Evolutionary conservation across 225 moss, liverwort and hornwort genomes (phyloP).

Genomic region (Lunularia cruciata): DNA sequence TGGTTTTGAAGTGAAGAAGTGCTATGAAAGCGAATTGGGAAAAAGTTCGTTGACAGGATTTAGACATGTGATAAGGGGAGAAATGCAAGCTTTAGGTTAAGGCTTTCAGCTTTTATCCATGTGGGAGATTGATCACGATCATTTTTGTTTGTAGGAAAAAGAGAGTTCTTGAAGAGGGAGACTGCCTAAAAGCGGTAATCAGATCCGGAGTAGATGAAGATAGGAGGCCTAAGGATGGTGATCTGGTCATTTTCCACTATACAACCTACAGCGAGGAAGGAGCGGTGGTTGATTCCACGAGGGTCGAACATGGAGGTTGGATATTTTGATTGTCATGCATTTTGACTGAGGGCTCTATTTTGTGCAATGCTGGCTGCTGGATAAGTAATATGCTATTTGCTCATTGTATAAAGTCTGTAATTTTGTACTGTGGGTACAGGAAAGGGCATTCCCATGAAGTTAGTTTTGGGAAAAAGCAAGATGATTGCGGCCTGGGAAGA

Average conservation of each 20-base stretch:
- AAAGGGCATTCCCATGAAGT: constrained; percentile 65
- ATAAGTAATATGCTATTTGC: background rate
- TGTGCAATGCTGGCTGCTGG: background rate
- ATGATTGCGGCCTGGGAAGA: constrained; percentile 96
- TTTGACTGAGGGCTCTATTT: too few species aligned
- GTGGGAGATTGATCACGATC: background rate
- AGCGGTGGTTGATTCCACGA: constrained; percentile 76
- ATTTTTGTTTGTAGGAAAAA: constrained; percentile 24
- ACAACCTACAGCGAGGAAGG: constrained; percentile 76
- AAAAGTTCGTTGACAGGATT: too few species aligned
- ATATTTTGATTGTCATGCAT: background rate
- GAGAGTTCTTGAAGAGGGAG: constrained; percentile 39
- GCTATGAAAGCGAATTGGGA: too few species aligned
- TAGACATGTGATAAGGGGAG: background rate
- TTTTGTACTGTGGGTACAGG: constrained; percentile 47
- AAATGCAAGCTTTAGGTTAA: background rate
- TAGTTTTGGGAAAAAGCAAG: constrained; percentile 89
- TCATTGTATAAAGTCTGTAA: too few species aligned
- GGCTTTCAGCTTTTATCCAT: background rate
- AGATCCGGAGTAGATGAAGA: constrained; percentile 65
- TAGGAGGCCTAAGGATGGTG: constrained; percentile 66
- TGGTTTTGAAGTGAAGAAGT: background rate
- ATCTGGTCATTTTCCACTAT: constrained; percentile 86
- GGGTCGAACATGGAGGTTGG: constrained; percentile 82
- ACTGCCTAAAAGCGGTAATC: constrained; percentile 76